Conservation (phyloP, 192 early-diverging fungal species). For the Coemansia sp. region DNA sequence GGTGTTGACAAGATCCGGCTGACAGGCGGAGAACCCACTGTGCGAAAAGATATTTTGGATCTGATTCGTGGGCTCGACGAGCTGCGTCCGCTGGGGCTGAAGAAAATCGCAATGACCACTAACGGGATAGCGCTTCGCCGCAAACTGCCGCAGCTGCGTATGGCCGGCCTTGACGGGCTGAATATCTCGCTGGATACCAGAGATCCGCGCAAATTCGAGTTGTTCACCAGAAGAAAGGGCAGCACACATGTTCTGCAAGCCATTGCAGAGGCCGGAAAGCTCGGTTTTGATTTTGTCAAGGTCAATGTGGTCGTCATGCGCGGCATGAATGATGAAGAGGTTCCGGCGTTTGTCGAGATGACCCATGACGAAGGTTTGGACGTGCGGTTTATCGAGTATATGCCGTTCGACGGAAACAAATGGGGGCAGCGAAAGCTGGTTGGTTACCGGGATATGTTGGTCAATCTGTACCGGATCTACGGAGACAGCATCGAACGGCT, state of each 20-base stretch:
- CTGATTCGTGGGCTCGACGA: constrained; percentile 78
- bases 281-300: constrained; percentile 77
- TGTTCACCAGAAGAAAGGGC: constrained; percentile 85
- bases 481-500: constrained; percentile 62
- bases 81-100: constrained; percentile 71
- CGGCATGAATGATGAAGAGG: constrained; percentile 80
- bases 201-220: constrained; percentile 81
- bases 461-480: constrained; percentile 58
- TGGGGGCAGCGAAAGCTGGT: constrained; percentile 86
- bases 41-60: constrained; percentile 86
- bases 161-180: constrained; percentile 77
- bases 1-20: constrained; percentile 93
- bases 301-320: constrained; percentile 94
- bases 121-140: constrained; percentile 91
- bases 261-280: constrained; percentile 65
- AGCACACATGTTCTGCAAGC: constrained; percentile 75
- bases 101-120: constrained; percentile 87
- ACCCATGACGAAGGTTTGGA: constrained; percentile 73
- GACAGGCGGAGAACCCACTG: constrained; percentile 95
- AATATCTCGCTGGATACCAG: constrained; percentile 94
- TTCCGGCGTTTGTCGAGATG: constrained; percentile 79
- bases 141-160: constrained; percentile 70
- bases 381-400: constrained; percentile 96
- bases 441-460: constrained; percentile 76
- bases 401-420: constrained; percentile 96